Percentiles rank a stretch among this genome's conserved stretches.
phyloP scores from a whole-genome alignment of 192 early-diverging fungal genomes.

The Podila clonocystis region DNA sequence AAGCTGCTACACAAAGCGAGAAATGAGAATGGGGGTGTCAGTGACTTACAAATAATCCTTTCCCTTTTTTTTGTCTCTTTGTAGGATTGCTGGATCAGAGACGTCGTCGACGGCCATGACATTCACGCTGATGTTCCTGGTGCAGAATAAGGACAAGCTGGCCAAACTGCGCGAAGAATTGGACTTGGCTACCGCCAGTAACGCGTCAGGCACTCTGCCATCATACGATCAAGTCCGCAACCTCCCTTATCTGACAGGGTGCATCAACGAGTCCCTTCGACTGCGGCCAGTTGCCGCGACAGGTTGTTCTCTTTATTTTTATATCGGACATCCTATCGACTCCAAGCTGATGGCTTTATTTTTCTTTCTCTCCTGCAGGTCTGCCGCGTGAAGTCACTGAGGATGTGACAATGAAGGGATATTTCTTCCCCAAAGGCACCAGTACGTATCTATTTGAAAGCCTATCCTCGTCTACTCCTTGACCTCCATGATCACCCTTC shows the following conservation, averaged over 20 bases:
- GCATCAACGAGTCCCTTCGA: conserved; percentile 63
- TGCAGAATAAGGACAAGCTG: conserved; percentile 32
- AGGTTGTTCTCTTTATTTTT: background rate
- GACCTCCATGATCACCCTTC: background rate
- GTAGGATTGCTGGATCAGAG: conserved; percentile 45
- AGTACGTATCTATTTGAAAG: conserved; percentile 2
- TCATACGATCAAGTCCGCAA: conserved; percentile 53
- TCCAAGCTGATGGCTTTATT: background rate
- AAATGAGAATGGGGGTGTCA: background rate
- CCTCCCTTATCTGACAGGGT: conserved; percentile 56
- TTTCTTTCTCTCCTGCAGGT: conserved; percentile 10
- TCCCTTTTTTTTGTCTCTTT: background rate
- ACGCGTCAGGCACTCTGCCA: conserved; percentile 1
- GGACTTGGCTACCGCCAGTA: conserved; percentile 9
- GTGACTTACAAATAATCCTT: background rate
- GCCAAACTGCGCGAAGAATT: conserved; percentile 26
- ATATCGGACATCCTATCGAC: background rate
- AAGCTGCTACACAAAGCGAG: too few relatives aligned
- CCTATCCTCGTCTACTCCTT: too few relatives aligned
- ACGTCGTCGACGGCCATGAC: conserved; percentile 25
- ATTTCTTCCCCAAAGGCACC: conserved; percentile 58
- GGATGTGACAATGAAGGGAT: conserved; percentile 55
- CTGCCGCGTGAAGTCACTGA: conserved; percentile 41
- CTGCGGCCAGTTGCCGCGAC: conserved; percentile 49
- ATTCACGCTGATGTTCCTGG: conserved; percentile 37